Evolutionary conservation across 208 protist species (phyloP), one percentile per base, ranked within the genome.

Genomic region (Willaertia magna): DNA sequence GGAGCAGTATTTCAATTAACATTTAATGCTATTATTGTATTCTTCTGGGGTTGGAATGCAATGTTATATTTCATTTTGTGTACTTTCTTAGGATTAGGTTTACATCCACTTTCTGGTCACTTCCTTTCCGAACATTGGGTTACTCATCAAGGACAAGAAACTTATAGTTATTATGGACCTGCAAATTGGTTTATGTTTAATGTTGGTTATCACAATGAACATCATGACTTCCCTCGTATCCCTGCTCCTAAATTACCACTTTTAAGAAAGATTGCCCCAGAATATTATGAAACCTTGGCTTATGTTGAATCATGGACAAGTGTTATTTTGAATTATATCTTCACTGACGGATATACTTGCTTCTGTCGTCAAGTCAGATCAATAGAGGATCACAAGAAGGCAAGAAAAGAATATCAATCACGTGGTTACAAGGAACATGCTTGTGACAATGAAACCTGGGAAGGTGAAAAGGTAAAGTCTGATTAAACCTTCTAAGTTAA

Each of bases 151-250:
- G 89, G 88, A n/a, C 90, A 95, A 85, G 95, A 98, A 90, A 98
- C 97, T 14, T 98, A 97, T 87, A 97, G 95, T 9, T 98, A 98
- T 89, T 98, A 98, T 90, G 97, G 97, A 39, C 86, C 88, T 11
- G 87, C 95, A 26, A 98, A 98, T 90, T 92, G 83, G 79, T 46
- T 98, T 39, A 90, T 88, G 83, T 97, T 95, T 89, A 97, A 97
- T 86, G 93, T 95, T 0, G 95, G 96, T 26, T 98, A 98, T 90
- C 97, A 98, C 89, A 96, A 97, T 46, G 96, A 98, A 91, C 97
- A 98, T 89, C 97, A 98, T 88, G 97, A 98, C 89, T 97, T 98
- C 86, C 95, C 96, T n/a, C 93, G 94, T 87, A 93, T 98, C 85
- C 92, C 96, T 40, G 96, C 95, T 93, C 93, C 89, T 30, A 89